Percentiles rank a stretch among this genome's conserved stretches.
Evolutionary conservation across 495 filamentous ascomycete species (phyloP).

Genomic region (Letharia lupina): DNA sequence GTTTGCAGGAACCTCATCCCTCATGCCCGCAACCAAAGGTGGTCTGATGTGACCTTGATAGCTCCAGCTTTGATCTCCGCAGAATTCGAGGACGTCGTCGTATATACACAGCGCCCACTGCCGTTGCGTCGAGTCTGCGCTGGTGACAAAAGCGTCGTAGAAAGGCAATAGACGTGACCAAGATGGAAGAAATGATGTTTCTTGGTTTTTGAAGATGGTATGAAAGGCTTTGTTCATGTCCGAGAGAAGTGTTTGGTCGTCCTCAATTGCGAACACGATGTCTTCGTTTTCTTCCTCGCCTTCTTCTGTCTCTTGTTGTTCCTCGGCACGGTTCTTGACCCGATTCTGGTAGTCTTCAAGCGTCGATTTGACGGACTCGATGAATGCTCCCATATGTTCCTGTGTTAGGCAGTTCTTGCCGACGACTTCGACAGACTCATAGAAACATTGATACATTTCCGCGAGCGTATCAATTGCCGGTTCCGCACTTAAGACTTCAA

Average conservation of each 20-base stretch:
- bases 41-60: conserved; percentile 79
- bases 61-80: conserved; percentile 70
- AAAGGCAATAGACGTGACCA: conserved; percentile 80
- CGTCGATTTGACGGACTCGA: conserved; percentile 70
- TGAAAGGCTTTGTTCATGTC: conserved; percentile 99
- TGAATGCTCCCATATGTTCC: conserved; percentile 77
- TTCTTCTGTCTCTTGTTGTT: conserved; percentile 64
- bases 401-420: conserved; percentile 70
- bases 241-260: conserved; percentile 91
- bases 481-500: conserved; percentile 91
- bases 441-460: conserved; percentile 99
- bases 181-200: conserved; percentile 67
- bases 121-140: conserved; percentile 77
- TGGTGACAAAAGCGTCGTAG: conserved; percentile 79
- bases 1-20: conserved; percentile 79
- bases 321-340: conserved; percentile 69
- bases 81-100: conserved; percentile 98
- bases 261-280: conserved; percentile 82
- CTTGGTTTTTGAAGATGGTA: conserved; percentile 95
- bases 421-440: conserved; percentile 93
- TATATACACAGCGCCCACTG: conserved; percentile 99
- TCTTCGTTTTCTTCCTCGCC: conserved; percentile 78
- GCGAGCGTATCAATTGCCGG: conserved; percentile 93
- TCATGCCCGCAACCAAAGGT: conserved; percentile 73
- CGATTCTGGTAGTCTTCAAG: conserved; percentile 87